phyloP scores from a whole-genome alignment of 2,329 filamentous ascomycete genomes.

The Aspergillus sp. region DNA sequence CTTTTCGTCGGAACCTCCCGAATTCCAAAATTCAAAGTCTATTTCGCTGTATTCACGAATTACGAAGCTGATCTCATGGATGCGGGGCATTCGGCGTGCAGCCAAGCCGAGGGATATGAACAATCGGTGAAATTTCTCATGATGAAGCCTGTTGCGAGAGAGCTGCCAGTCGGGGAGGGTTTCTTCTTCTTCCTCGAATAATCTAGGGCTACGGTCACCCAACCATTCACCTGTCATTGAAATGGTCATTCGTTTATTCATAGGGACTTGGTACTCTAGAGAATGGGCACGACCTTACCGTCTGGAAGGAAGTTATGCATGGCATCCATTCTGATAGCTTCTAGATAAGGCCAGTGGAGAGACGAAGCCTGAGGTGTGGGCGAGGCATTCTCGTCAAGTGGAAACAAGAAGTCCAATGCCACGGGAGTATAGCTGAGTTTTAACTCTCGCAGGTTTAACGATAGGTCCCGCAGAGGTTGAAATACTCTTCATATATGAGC shows the following conservation, averaged over 20 bases:
- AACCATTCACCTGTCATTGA: no score
- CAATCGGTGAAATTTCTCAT: neutral
- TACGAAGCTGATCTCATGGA: neutral
- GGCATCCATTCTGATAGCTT: neutral
- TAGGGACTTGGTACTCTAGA: no score
- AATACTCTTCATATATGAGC: neutral
- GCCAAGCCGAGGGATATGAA: neutral
- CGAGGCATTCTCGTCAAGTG: neutral
- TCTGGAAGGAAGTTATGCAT: neutral
- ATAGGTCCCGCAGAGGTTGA: neutral
- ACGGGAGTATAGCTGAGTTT: neutral
- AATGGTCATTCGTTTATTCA: no score
- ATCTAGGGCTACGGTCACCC: neutral
- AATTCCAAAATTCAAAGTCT: neutral
- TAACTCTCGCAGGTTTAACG: neutral
- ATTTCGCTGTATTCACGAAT: neutral
- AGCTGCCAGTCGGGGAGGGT: neutral
- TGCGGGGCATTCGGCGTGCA: neutral
- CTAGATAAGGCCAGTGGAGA: neutral
- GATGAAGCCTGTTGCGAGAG: neutral
- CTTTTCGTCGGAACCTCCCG: accelerated
- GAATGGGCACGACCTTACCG: no score
- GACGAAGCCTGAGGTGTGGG: neutral
- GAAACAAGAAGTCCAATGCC: neutral
- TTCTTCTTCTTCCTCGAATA: neutral